A percentile compares a stretch with the other conserved stretches of the same genome.
phyloP scores from a whole-genome alignment of 2,329 filamentous ascomycete genomes.

The Apiospora marii region DNA sequence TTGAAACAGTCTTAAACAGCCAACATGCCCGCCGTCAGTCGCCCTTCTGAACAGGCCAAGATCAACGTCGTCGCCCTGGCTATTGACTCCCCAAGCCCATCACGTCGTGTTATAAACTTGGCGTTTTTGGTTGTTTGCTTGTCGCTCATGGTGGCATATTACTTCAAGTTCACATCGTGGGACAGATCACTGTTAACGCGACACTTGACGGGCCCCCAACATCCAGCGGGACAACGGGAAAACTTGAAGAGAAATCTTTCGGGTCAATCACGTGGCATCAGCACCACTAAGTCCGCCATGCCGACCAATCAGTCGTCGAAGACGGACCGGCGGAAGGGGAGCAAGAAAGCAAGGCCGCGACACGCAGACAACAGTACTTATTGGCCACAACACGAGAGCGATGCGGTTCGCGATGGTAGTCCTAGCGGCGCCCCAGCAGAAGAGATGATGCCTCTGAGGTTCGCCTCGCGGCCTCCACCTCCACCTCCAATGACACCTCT shows the following conservation, averaged over 20 bases:
- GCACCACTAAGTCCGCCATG: constrained; percentile 38
- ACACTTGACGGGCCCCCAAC: background rate
- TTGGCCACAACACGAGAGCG: constrained; percentile 30
- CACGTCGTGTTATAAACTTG: constrained; percentile 36
- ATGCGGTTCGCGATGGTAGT: constrained; percentile 28
- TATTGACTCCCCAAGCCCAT: constrained; percentile 38
- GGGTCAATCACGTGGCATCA: constrained; percentile 44
- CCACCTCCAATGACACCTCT: constrained; percentile 60
- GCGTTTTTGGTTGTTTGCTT: constrained; percentile 34
- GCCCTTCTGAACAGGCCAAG: constrained; percentile 38
- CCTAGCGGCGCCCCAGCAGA: constrained; percentile 27
- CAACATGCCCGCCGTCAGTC: constrained; percentile 50
- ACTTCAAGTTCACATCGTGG: constrained; percentile 31
- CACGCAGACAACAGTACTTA: constrained; percentile 24
- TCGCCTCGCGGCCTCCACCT: constrained; percentile 50
- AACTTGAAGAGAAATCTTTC: constrained; percentile 28
- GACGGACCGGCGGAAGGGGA: constrained; percentile 28
- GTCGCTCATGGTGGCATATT: constrained; percentile 33
- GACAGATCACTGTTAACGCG: constrained; percentile 30
- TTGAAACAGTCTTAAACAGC: constrained; percentile 37
- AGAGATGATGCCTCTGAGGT: constrained; percentile 40
- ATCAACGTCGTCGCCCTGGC: constrained; percentile 40
- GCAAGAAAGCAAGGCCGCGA: constrained; percentile 26
- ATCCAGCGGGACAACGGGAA: background rate
- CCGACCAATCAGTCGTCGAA: constrained; percentile 35